Base-by-base conservation (phyloP, 2,329 filamentous ascomycete species). In the Fusarium citri region DNA sequence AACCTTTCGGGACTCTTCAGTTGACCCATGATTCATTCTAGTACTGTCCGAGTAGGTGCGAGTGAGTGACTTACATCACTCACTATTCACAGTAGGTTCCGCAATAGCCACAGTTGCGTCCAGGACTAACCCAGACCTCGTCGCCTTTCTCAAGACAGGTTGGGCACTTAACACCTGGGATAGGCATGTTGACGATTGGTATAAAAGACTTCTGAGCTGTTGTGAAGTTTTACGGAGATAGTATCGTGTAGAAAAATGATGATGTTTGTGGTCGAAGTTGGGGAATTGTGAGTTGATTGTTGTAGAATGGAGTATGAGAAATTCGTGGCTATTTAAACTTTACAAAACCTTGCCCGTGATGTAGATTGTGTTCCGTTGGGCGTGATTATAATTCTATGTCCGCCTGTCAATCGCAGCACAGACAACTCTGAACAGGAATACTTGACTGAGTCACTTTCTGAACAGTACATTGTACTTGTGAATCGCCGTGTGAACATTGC, bases 171-270 rank as follows among this genome's bases (percentile, higher is more conserved):
- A 25, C 16, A 25, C 42, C 42, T 4, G 42, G 42, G 6, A 26
- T 37, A 37, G 34, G 34, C 34, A 37, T 37, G 3, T n/a, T 37
- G 34, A 11, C 3, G 2, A 5, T n/a, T 6, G 10, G 1, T 37
- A 37, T n/a, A 6, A 9, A 37, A 6, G 9, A 0, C 6, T 0
- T 11, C 16, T 6, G 9, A 37, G 0, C 0, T 37, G 18, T 7
- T 10, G 34, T 37, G n/a, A 5, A 1, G 9, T n/a, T 37, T n/a
- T 1, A 3, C 4, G 6, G 18, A 37, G 34, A 37, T n/a, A 11
- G 0, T n/a, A 6, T n/a, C 9, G 9, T n/a, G 10, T 37, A 2
- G 6, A 4, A 37, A 37, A 15, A 15, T 15, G 15, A 9, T 34
- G 16, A n/a, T 37, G 34, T 5, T n/a, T 37, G 6, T 6, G 11